phyloP scores from a whole-genome alignment of 192 early-diverging fungal species.

The Entomortierella beljakovae region DNA sequence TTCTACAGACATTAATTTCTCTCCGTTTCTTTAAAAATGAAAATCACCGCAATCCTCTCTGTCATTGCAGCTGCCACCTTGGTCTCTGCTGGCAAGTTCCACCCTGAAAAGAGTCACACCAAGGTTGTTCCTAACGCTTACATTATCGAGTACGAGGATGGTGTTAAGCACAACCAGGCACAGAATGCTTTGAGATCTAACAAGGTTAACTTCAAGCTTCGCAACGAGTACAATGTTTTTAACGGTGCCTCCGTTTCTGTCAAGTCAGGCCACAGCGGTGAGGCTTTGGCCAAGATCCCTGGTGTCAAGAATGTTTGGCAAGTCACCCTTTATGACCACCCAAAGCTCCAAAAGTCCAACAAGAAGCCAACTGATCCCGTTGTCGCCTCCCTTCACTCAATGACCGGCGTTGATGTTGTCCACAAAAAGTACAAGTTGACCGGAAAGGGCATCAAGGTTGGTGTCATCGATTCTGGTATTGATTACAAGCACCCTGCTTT shows the following conservation, averaged over 20 bases:
- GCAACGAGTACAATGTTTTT: slow-evolving; percentile 60
- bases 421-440: slow-evolving; percentile 53
- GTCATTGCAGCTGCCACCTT: slow-evolving; percentile 19
- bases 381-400: slow-evolving; percentile 42
- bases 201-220: slow-evolving; percentile 38
- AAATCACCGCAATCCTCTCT: slow-evolving; percentile 22
- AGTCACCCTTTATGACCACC: slow-evolving; percentile 42
- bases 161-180: slow-evolving; percentile 10
- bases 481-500: slow-evolving; percentile 72
- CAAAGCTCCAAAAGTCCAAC: slow-evolving; percentile 19
- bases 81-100: slow-evolving; percentile 42
- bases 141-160: slow-evolving; percentile 37
- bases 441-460: slow-evolving; percentile 62
- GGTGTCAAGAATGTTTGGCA: slow-evolving; percentile 61
- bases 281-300: slow-evolving; percentile 25
- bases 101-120: slow-evolving; percentile 8
- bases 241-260: slow-evolving; percentile 60
- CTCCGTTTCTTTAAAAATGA: background rate
- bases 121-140: slow-evolving; percentile 17
- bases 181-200: slow-evolving; percentile 21
- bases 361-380: slow-evolving; percentile 18
- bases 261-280: slow-evolving; percentile 34
- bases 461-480: slow-evolving; percentile 70
- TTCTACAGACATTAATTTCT: slow-evolving; percentile 6
- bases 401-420: slow-evolving; percentile 56